These are phyloP conservation scores for Neonectria hederae DNA, from an alignment of 2,329 filamentous ascomycete species.

Conservation along the genomic window DNA sequence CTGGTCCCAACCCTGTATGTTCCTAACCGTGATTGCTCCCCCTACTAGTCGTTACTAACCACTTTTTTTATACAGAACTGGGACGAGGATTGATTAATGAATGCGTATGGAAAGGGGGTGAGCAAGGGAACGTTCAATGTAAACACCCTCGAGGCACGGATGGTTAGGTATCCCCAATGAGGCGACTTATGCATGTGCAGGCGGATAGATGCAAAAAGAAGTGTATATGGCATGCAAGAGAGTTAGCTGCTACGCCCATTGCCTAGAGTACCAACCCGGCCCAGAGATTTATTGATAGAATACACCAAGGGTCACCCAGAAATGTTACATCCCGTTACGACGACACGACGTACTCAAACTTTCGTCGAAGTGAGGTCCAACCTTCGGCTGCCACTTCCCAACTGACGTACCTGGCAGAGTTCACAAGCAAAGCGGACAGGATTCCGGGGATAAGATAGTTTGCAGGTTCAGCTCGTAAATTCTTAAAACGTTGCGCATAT, in stretches of 20 bases:
- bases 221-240: slow-evolving; percentile 10
- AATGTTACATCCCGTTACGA: slow-evolving; percentile 16
- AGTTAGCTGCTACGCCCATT: slow-evolving; percentile 10
- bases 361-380: neutral
- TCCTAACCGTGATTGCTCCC: neutral
- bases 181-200: slow-evolving; percentile 15
- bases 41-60: slow-evolving; percentile 41
- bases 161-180: slow-evolving; percentile 36
- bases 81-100: slow-evolving; percentile 67
- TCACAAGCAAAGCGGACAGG: neutral
- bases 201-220: slow-evolving; percentile 11
- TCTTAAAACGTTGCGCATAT: slow-evolving; percentile 27
- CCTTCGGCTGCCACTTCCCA: neutral
- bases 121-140: slow-evolving; percentile 34
- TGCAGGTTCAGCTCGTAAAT: slow-evolving; percentile 31
- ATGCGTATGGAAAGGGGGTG: slow-evolving; percentile 28
- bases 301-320: slow-evolving; percentile 10
- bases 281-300: slow-evolving; percentile 7
- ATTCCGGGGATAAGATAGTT: neutral
- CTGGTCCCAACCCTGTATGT: slow-evolving; percentile 83
- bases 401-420: neutral
- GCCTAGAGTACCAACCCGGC: slow-evolving; percentile 8
- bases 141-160: slow-evolving; percentile 30
- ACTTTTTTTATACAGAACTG: slow-evolving; percentile 58
- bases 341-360: neutral